Base-by-base conservation (phyloP, 768 basidiomycete genomes). In the Psilocybe azurescens region DNA sequence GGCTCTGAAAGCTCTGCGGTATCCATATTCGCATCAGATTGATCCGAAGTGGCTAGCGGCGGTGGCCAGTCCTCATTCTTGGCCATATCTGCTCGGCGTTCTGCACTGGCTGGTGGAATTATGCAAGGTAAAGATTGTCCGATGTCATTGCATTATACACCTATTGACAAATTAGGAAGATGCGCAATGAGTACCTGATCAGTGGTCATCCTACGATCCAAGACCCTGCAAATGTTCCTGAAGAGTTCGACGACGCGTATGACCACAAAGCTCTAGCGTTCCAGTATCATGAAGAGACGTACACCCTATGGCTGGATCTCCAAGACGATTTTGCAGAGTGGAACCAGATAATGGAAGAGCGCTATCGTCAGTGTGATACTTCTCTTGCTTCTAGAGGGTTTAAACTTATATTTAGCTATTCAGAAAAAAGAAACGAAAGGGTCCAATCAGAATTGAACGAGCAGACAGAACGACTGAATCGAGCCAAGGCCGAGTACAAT, bases 21-120 rank as follows among this genome's bases (percentile, higher is more conserved):
- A 98, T 75, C 97, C 97, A 0, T 92, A 88, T 61, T 82, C 87
- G 3, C 83, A 89, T 54, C 83, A 86, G 60, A 83, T 98, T 16
- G 93, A 94, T 66, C 88, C 89, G 55, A 95, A 93, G 65, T 94
- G 93, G 84, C 75, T 99, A 4, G 89, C 89, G 7, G 90, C 95
- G 2, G 92, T 95, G 0, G 96, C 93, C 0, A 90, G 89, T 57
- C 90, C 91, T 80, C 91, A 94, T 75, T 89, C 90, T n/a, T 99
- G 97, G 97, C 93, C 94, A 0, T 81, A 86, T 20, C 75, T 97
- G 28, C 80, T 99, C 14, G 97, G 92, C 20, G 91, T 93, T 69
- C 72, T 99, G 36, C 91, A 96, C 74, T 99, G 97, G 97, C 77
- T 99, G 13, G 93, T 92, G 7, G 89, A 93, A 67, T 74, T 93